Evolutionary conservation across 805 yeast genomes (phyloP).

Genomic region (Schwanniomyces yamadae): DNA sequence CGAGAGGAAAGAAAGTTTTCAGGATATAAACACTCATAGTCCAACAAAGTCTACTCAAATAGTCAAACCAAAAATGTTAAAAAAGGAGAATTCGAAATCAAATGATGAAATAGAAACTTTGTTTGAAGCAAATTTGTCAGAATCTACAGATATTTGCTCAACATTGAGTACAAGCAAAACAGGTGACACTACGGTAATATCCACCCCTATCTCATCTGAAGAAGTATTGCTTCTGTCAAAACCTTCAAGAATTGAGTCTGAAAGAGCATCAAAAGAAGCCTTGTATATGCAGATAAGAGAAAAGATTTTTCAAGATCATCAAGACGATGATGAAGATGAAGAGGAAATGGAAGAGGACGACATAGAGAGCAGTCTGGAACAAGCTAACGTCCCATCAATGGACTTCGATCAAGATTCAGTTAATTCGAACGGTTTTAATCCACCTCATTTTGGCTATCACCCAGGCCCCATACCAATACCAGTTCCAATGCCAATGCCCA

Average conservation of each 20-base stretch:
- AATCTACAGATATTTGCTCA: background rate
- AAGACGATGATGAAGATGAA: constrained; percentile 10
- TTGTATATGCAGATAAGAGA: constrained; percentile 39
- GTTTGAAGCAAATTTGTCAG: background rate
- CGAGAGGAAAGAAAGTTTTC: background rate
- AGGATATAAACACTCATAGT: background rate
- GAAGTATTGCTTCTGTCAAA: background rate
- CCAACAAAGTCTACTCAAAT: background rate
- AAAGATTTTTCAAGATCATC: constrained; percentile 20
- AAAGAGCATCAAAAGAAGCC: constrained; percentile 33
- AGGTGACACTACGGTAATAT: background rate
- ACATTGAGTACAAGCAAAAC: background rate
- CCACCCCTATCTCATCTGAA: constrained; percentile 3
- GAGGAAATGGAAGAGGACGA: constrained; percentile 8
- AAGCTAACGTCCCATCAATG: background rate
- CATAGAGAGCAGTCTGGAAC: constrained; percentile 4
- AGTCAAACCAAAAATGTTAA: constrained; percentile 15
- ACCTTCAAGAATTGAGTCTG: constrained; percentile 25
- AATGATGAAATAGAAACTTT: background rate
- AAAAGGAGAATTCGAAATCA: constrained; percentile 5
- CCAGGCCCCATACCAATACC: constrained; percentile 1
- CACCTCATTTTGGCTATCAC: background rate
- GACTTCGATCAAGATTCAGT: constrained; percentile 1
- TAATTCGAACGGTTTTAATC: background rate
- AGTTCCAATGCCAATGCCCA: constrained; percentile 4